Percentiles rank a stretch among this genome's conserved stretches.
phyloP scores from a whole-genome alignment of 1,284 basidiomycete genomes.

The Tausonia pullulans region DNA sequence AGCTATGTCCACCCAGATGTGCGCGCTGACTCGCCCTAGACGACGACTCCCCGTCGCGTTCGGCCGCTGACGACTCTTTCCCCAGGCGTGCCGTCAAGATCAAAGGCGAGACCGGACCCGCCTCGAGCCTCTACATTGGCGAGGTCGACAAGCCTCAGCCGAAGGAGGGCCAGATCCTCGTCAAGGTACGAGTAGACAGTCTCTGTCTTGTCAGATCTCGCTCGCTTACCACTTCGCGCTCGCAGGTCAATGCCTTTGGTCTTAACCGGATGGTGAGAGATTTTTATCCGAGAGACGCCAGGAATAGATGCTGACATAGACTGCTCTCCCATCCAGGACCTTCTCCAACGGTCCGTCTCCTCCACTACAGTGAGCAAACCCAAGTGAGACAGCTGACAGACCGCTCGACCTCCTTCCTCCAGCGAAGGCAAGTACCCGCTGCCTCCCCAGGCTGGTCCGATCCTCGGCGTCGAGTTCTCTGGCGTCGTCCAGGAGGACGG shows the following conservation, averaged over 20 bases:
- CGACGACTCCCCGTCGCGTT: too few relatives aligned
- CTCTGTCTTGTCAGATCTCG: not conserved
- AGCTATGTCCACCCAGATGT: too few relatives aligned
- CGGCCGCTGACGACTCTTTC: too few relatives aligned
- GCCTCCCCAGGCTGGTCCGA: conserved; percentile 60
- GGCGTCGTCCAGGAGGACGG: conserved; percentile 56
- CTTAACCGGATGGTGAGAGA: conserved; percentile 65
- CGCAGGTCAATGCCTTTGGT: conserved; percentile 64
- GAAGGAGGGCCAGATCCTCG: conserved; percentile 52
- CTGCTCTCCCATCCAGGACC: not conserved
- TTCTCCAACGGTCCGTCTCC: not conserved
- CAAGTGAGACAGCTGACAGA: too few relatives aligned
- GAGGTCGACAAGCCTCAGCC: conserved; percentile 49
- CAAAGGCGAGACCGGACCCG: conserved; percentile 64
- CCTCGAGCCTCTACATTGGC: conserved; percentile 68
- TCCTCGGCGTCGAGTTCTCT: conserved; percentile 88
- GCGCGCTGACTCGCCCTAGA: too few relatives aligned
- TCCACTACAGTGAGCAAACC: not conserved
- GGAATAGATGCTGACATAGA: not conserved
- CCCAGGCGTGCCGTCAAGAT: conserved; percentile 51
- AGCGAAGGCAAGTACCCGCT: conserved; percentile 46
- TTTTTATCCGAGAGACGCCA: conserved; percentile 5
- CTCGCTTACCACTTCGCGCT: not conserved
- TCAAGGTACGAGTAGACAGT: conserved; percentile 45
- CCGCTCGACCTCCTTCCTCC: too few relatives aligned